Evolutionary conservation across 2,329 filamentous ascomycete species (phyloP).

Genomic region (Nemania diffusa): DNA sequence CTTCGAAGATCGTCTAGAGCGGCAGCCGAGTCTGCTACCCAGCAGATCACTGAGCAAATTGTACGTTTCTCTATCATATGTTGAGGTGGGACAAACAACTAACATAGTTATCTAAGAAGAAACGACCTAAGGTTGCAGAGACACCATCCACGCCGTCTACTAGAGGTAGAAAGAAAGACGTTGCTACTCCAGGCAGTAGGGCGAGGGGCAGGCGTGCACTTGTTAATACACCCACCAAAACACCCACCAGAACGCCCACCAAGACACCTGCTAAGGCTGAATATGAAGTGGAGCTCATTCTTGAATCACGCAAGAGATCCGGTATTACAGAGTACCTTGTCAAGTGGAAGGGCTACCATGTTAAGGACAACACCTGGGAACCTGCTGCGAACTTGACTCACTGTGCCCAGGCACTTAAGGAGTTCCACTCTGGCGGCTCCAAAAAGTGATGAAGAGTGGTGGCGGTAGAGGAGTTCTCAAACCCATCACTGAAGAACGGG

Average conservation of each 20-base stretch:
- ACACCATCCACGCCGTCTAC: slow-evolving; percentile 2
- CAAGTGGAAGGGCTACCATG: slow-evolving; percentile 63
- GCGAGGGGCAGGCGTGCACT: neutral
- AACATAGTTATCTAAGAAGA: slow-evolving; percentile 22
- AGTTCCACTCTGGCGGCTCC: slow-evolving; percentile 23
- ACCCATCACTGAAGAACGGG: neutral
- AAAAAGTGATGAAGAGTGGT: neutral
- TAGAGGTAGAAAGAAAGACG: slow-evolving; percentile 17
- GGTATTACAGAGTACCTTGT: slow-evolving; percentile 55
- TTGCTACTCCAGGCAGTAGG: slow-evolving; percentile 14
- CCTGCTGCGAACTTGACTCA: slow-evolving; percentile 57
- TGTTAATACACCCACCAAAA: neutral
- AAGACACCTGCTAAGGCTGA: slow-evolving; percentile 34
- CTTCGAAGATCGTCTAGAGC: slow-evolving; percentile 34
- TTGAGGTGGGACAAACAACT: slow-evolving; percentile 5
- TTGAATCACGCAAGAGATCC: slow-evolving; percentile 53
- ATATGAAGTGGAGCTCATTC: slow-evolving; percentile 61
- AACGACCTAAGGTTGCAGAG: slow-evolving; percentile 17
- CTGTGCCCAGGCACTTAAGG: slow-evolving; percentile 45
- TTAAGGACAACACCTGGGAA: slow-evolving; percentile 64
- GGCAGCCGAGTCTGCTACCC: slow-evolving; percentile 34
- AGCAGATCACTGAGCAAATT: slow-evolving; percentile 29
- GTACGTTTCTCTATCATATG: slow-evolving; percentile 24
- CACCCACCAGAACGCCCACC: neutral
- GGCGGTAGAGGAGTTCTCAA: neutral